Conservation (phyloP, 805 yeast species). For the Wickerhamomyces canadensis region DNA sequence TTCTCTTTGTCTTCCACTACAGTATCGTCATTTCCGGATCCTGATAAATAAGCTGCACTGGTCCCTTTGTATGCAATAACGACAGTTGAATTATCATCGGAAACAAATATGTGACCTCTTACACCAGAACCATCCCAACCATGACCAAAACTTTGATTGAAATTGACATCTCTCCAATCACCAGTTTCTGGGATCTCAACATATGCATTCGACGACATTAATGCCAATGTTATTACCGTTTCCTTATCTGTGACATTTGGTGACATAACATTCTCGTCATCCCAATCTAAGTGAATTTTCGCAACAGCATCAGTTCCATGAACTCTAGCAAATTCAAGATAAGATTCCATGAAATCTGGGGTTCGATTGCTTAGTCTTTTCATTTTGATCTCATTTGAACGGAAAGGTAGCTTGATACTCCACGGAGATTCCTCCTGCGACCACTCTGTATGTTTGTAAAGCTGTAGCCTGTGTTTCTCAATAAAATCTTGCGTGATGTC, state of each 20-base stretch:
- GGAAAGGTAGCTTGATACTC: slow-evolving; percentile 28
- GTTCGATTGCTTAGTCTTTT: slow-evolving; percentile 39
- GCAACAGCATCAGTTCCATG: slow-evolving; percentile 30
- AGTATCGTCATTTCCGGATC: slow-evolving; percentile 82
- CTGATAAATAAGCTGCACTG: slow-evolving; percentile 71
- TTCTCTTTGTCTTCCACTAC: slow-evolving; percentile 75
- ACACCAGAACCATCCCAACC: slow-evolving; percentile 89
- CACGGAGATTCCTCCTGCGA: slow-evolving; percentile 34
- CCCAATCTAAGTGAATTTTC: slow-evolving; percentile 58
- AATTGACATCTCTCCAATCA: slow-evolving; percentile 83
- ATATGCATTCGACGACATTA: slow-evolving; percentile 89
- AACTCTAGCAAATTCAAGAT: slow-evolving; percentile 46
- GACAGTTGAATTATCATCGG: slow-evolving; percentile 50
- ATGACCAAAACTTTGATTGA: slow-evolving; percentile 51
- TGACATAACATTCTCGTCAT: slow-evolving; percentile 43
- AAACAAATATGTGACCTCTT: slow-evolving; percentile 84
- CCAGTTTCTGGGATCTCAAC: slow-evolving; percentile 70
- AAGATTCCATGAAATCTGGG: slow-evolving; percentile 64
- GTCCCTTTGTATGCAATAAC: slow-evolving; percentile 89
- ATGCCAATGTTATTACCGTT: slow-evolving; percentile 70
- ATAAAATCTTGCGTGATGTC: slow-evolving; percentile 43
- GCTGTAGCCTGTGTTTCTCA: slow-evolving; percentile 6
- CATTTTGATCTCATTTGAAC: slow-evolving; percentile 19
- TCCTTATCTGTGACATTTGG: slow-evolving; percentile 76
- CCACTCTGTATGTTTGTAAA: slow-evolving; percentile 4